Evolutionary conservation across 805 yeast species (phyloP).

Genomic region (Ogataea zsoltii): DNA sequence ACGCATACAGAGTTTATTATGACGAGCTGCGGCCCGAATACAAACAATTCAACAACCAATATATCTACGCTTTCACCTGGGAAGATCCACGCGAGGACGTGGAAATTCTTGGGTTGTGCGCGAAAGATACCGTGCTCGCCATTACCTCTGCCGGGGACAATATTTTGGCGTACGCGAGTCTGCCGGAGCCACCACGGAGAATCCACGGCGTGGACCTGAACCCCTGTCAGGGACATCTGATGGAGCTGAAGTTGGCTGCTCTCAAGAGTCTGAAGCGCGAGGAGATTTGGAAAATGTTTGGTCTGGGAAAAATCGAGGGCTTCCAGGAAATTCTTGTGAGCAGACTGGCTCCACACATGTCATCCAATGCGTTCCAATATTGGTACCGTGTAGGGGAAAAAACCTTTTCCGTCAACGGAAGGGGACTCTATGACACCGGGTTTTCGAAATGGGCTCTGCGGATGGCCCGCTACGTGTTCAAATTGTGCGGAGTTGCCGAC

Average conservation of each 20-base stretch:
- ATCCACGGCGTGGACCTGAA: conserved; percentile 86
- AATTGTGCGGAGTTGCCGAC: conserved; percentile 49
- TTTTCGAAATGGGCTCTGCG: conserved; percentile 85
- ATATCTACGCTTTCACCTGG: conserved; percentile 88
- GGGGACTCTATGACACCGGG: conserved; percentile 78
- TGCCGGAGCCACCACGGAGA: conserved; percentile 70
- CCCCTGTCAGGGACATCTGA: conserved; percentile 78
- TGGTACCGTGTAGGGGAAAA: conserved; percentile 67
- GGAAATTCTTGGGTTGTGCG: conserved; percentile 57
- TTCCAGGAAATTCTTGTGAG: conserved; percentile 52
- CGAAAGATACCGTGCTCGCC: conserved; percentile 73
- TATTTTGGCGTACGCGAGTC: conserved; percentile 67
- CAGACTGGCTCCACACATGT: conserved; percentile 66
- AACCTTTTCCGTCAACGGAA: conserved; percentile 54
- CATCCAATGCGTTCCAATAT: conserved; percentile 79
- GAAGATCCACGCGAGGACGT: conserved; percentile 86
- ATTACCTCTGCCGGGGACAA: conserved; percentile 89
- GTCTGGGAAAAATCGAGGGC: conserved; percentile 64
- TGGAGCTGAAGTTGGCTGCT: conserved; percentile 77
- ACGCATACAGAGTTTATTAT: conserved; percentile 77
- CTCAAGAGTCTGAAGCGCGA: conserved; percentile 55
- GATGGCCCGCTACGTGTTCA: conserved; percentile 61
- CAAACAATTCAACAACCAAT: conserved; percentile 73
- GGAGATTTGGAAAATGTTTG: conserved; percentile 75
- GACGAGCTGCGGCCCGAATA: conserved; percentile 69